Base-by-base conservation (phyloP, 2,329 filamentous ascomycete genomes). In the Calonectria hongkongensis region DNA sequence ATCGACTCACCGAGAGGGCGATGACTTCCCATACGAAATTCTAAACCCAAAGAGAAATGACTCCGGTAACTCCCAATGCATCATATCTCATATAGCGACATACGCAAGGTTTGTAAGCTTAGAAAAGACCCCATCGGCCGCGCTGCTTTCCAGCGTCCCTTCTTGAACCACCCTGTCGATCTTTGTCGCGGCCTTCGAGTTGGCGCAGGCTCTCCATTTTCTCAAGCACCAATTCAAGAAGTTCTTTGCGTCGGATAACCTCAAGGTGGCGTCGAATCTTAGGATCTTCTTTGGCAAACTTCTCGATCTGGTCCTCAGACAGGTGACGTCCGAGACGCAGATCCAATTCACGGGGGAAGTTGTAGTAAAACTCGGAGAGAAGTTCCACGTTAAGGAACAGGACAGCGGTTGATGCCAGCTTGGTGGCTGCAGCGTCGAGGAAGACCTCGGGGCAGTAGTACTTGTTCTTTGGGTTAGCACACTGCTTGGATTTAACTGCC, bases 391-490 rank as follows among this genome's bases (percentile, higher is more conserved):
- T 98, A 36, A 99, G 90, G 88, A 99, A 99, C 0, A 99, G 91
- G 10, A 99, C 97, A 2, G 97, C 96, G 0, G 97, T 99, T 2
- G 95, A 94, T 3, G 96, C 97, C 62, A 99, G 90, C 85, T 98
- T 98, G 78, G 96, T 95, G 1, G 97, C 96, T 2, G 98, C 97
- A 3, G 97, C 95, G 80, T 99, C 96, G n/a, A 99, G 91, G 87
- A 99, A 99, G 18, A 99, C 91, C 83, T 99, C 97, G 0, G 97
- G 97, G 81, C 97, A 99, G 86, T 97, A 92, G 86, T 98, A 98
- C 87, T 98, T 98, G 87, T 98, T 98, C 81, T 93, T 93, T 77
- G 93, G 89, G 76, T 87, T 91, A 72, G 92, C 90, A 85, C 97
- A 99, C 85, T 98, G 96, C 83, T 96, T 95, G 18, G 94, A 97